Evolutionary conservation across 2,329 filamentous ascomycete species (phyloP).

Genomic region (Claviceps monticola): DNA sequence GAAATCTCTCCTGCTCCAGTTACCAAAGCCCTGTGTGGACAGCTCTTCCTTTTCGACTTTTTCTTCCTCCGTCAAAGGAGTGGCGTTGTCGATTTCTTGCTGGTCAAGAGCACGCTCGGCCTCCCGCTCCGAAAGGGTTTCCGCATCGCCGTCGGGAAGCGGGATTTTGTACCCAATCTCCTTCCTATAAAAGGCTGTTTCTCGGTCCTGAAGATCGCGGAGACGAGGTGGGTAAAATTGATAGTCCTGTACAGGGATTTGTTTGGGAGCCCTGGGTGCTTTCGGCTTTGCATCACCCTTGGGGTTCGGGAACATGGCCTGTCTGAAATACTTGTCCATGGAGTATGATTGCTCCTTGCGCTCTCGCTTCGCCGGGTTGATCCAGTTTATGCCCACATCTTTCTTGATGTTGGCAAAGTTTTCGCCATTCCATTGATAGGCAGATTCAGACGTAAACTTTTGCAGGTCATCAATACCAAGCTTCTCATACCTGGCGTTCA

Average conservation of each 20-base stretch:
- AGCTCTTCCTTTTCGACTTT: slow-evolving; percentile 73
- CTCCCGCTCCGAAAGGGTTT: slow-evolving; percentile 73
- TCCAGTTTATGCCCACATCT: slow-evolving; percentile 88
- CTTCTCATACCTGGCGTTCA: slow-evolving; percentile 92
- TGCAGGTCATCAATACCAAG: slow-evolving; percentile 93
- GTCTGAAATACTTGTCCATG: slow-evolving; percentile 96
- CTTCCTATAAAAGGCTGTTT: slow-evolving; percentile 91
- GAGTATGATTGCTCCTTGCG: slow-evolving; percentile 97
- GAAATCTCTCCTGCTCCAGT: slow-evolving; percentile 96
- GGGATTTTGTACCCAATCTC: slow-evolving; percentile 93
- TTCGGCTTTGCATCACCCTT: slow-evolving; percentile 85
- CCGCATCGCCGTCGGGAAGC: slow-evolving; percentile 75
- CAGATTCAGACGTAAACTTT: slow-evolving; percentile 93
- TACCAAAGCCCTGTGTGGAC: slow-evolving; percentile 71
- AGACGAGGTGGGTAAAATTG: slow-evolving; percentile 87
- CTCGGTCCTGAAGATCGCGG: slow-evolving; percentile 82
- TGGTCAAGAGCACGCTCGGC: slow-evolving; percentile 80
- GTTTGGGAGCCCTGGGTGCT: slow-evolving; percentile 88
- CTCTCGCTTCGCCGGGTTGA: slow-evolving; percentile 95
- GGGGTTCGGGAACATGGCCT: slow-evolving; percentile 68
- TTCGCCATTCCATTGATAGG: slow-evolving; percentile 98
- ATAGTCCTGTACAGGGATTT: slow-evolving; percentile 85
- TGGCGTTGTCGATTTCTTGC: slow-evolving; percentile 83
- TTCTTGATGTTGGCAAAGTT: slow-evolving; percentile 88
- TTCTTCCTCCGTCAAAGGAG: slow-evolving; percentile 78